A percentile compares a stretch with the other conserved stretches of the same genome.
Conservation (phyloP, 148 eudicot genomes). For the Chenopodium formosanum region DNA sequence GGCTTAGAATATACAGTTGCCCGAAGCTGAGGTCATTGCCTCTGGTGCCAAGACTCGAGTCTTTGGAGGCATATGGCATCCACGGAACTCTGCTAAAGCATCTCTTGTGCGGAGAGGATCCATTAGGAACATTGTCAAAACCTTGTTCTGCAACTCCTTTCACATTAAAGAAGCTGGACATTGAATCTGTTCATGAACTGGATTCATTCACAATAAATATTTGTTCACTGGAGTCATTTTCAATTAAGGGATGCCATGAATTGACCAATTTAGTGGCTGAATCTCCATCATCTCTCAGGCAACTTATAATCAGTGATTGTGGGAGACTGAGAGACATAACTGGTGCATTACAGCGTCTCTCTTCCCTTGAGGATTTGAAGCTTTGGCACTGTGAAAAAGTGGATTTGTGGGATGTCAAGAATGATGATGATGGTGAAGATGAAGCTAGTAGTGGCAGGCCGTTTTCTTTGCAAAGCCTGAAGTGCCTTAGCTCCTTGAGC, state of each 20-base stretch:
- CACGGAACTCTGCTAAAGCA: not conserved
- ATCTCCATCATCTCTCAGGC: not conserved
- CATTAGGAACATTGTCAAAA: too few species aligned
- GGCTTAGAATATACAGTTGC: not conserved
- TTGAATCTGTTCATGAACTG: not conserved
- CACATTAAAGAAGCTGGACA: not conserved
- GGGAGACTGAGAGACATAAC: not conserved
- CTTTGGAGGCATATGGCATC: not conserved
- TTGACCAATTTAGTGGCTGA: not conserved
- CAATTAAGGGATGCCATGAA: not conserved
- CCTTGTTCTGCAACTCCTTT: not conserved
- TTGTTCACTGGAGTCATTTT: not conserved
- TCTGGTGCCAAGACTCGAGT: not conserved
- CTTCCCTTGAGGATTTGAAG: not conserved
- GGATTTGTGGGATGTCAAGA: not conserved
- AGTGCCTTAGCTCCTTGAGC: not conserved
- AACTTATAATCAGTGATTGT: not conserved
- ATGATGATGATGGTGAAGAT: not conserved
- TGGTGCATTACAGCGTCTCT: not conserved
- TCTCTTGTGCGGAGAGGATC: not conserved
- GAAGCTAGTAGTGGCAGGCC: not conserved
- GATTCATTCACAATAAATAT: not conserved
- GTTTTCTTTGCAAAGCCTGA: not conserved
- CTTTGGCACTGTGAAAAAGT: not conserved
- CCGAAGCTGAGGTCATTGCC: slow-evolving; percentile 6